Evolutionary conservation across 306 rosid species (phyloP).

Genomic region (Vigna hirtella): DNA sequence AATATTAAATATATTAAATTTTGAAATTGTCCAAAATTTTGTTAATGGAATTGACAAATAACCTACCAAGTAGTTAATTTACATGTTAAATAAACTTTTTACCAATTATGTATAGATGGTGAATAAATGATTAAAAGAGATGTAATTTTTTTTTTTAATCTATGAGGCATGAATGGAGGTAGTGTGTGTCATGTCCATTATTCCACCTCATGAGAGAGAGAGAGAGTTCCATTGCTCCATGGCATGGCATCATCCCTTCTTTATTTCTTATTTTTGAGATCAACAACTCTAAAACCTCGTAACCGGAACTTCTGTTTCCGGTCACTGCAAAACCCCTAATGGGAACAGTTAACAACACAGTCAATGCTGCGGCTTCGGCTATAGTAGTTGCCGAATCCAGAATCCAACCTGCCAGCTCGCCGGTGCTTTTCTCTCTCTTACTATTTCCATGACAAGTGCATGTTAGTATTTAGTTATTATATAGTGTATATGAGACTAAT

Average conservation of each 20-base stretch:
- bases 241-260: not conserved
- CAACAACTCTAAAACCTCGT: conserved; percentile 32
- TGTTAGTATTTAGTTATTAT: not conserved
- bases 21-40: too few relatives aligned
- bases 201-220: not conserved
- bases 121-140: not conserved
- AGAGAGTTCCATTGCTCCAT: not conserved
- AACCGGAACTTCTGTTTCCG: conserved; percentile 26
- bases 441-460: not conserved
- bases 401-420: conserved; percentile 55
- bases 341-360: conserved; percentile 58
- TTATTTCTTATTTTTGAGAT: conserved; percentile 14
- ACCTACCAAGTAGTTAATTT: too few relatives aligned
- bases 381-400: conserved; percentile 70
- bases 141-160: not conserved
- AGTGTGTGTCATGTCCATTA: not conserved
- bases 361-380: conserved; percentile 84
- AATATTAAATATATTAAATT: too few relatives aligned
- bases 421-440: conserved; percentile 46
- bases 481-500: not conserved
- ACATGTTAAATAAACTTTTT: too few relatives aligned
- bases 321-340: conserved; percentile 41
- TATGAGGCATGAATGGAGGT: not conserved
- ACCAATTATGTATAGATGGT: too few relatives aligned
- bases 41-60: too few relatives aligned